Evolutionary conservation across 441 rosid species (phyloP).

Genomic region (Populus tomentosa): DNA sequence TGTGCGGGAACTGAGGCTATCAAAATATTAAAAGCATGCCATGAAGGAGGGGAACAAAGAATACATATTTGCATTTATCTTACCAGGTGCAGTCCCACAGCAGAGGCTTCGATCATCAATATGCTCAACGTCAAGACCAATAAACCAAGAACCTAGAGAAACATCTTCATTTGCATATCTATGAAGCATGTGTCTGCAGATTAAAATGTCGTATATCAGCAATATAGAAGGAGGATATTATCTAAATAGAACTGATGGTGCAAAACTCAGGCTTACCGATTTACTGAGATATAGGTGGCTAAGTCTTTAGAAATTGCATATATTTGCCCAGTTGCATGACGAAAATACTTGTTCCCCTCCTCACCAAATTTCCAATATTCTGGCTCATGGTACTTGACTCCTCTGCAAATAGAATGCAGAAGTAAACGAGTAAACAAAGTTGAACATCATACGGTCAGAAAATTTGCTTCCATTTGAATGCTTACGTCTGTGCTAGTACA

Average conservation of each 20-base stretch:
- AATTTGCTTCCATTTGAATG: neutral
- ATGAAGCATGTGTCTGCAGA: slow-evolving; percentile 68
- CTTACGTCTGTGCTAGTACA: slow-evolving; percentile 84
- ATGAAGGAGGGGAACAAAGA: neutral
- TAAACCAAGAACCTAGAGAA: slow-evolving; percentile 92
- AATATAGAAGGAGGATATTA: neutral
- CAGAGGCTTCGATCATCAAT: slow-evolving; percentile 91
- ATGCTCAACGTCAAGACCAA: slow-evolving; percentile 93
- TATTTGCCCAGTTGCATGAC: slow-evolving; percentile 89
- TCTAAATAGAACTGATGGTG: neutral
- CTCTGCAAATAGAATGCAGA: slow-evolving; percentile 39
- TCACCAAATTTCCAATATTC: slow-evolving; percentile 95
- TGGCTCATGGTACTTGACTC: slow-evolving; percentile 84
- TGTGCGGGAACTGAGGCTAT: neutral
- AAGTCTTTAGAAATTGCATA: slow-evolving; percentile 85
- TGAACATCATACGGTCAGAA: neutral
- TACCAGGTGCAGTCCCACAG: slow-evolving; percentile 87
- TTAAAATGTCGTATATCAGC: neutral
- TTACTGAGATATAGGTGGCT: slow-evolving; percentile 79
- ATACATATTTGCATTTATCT: slow-evolving; percentile 1
- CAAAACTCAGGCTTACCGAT: slow-evolving; percentile 34
- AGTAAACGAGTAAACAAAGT: neutral
- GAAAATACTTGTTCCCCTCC: slow-evolving; percentile 83
- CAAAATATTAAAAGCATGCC: neutral
- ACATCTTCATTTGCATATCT: slow-evolving; percentile 89